These are phyloP conservation scores for Pharus latifolius DNA, from an alignment of 176 grass and related monocot genomes.

Conservation along the genomic window DNA sequence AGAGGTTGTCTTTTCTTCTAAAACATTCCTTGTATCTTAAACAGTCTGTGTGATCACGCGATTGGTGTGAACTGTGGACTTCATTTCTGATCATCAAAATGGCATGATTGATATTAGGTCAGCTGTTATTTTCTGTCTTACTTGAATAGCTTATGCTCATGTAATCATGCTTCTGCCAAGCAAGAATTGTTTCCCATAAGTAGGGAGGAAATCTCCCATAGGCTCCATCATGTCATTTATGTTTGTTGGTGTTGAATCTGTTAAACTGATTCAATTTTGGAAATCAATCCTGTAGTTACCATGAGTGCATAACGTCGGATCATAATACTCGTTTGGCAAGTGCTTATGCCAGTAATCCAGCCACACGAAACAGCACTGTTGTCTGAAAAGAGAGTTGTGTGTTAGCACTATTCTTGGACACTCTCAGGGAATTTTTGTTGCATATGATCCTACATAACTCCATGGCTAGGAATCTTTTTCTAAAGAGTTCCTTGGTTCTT, in stretches of 20 bases:
- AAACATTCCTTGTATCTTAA: constrained; percentile 16
- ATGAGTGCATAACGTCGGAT: not conserved
- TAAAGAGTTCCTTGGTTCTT: constrained; percentile 4
- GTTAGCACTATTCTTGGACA: not conserved
- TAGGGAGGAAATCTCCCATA: not conserved
- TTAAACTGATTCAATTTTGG: not conserved
- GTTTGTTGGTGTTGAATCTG: not conserved
- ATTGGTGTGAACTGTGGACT: constrained; percentile 19
- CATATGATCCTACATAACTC: not conserved
- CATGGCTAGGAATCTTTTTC: constrained; percentile 13
- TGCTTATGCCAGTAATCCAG: not conserved
- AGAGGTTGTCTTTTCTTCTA: constrained; percentile 11
- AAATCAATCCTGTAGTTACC: not conserved
- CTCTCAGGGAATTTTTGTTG: not conserved
- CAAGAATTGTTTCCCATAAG: not conserved
- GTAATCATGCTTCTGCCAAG: not conserved
- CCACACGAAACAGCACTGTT: not conserved
- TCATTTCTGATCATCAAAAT: constrained; percentile 29
- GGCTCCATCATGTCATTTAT: not conserved
- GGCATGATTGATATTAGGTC: constrained; percentile 4
- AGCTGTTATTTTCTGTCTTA: not conserved
- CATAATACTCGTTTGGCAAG: not conserved
- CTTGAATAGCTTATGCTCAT: not conserved
- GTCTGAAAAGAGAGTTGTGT: not conserved
- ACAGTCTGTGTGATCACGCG: constrained; percentile 15